Base-by-base conservation (phyloP, 2,329 filamentous ascomycete genomes). In the Fusarium drepaniforme region DNA sequence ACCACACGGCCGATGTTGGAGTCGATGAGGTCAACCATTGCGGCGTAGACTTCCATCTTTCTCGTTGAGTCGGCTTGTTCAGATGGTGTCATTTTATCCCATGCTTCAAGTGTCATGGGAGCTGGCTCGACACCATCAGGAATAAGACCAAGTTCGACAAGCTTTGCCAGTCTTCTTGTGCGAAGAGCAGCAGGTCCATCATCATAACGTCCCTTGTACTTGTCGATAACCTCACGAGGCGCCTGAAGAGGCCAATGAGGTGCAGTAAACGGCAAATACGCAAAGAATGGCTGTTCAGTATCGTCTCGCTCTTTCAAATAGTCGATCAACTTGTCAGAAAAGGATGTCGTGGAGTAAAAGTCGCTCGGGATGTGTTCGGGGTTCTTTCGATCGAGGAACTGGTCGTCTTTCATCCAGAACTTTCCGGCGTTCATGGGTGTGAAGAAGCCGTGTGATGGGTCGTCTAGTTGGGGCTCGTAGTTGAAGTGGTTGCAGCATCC, bases 11-110 rank as follows among this genome's bases (percentile, higher is more conserved):
- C 56, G 23, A 59, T 25, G 21, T 59, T 59, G 21, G 21, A 59
- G 11, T 59, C 88, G 56, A 90, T 89, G 58, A 84, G 84, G 64
- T 90, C 88, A 5, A 90, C 88, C 88, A 90, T 90, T 0, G 84
- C 89, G 0, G 88, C 88, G 64, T 87, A 90, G 8, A 87, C 84
- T 72, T 90, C 81, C 82, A 83, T 83, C 28, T 56, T 76, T 67
- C 40, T 49, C 21, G 62, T 49, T 8, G 76, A 78, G 25, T 63
- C 30, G 5, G 66, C 68, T 8, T 64, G 65, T 30, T 75, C 69
- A 15, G 44, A 28, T 11, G 57, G 53, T 2, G 60, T 46, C 65
- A 74, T 64, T 9, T 72, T 66, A 13, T 78, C 66, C 77, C 72
- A 80, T 15, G 21, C 30, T 49, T 90, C 88, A 0, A 88, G 88